A percentile compares a stretch with the other conserved stretches of the same genome.
These are phyloP conservation scores for Secale cereale DNA, from an alignment of 176 grass and related monocot genomes.

Conservation along the genomic window DNA sequence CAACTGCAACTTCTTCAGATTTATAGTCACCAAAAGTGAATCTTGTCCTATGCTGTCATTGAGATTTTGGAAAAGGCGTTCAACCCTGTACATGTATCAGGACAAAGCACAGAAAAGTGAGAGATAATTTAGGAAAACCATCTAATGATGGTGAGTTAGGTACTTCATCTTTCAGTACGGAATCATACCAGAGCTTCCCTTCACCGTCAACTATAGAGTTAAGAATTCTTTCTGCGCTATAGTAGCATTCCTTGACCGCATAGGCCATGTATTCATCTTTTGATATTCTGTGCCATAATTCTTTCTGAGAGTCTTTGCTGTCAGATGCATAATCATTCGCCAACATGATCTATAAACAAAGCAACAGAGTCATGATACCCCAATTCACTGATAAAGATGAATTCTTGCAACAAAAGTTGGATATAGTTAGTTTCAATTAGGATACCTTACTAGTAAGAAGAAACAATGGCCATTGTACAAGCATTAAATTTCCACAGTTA, in stretches of 20 bases:
- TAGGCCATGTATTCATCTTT: conserved; percentile 98
- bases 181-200: conserved; percentile 82
- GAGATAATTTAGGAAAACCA: conserved; percentile 11
- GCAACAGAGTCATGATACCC: conserved; percentile 25
- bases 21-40: conserved; percentile 83
- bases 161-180: conserved; percentile 12
- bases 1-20: conserved; percentile 74
- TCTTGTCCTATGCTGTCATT: conserved; percentile 53
- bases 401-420: conserved; percentile 1
- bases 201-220: conserved; percentile 76
- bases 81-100: conserved; percentile 67
- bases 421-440: conserved; percentile 21
- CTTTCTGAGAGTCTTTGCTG: conserved; percentile 69
- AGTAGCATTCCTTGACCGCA: conserved; percentile 91
- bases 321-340: conserved; percentile 83
- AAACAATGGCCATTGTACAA: conserved; percentile 98
- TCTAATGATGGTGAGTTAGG: conserved; percentile 2
- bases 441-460: conserved; percentile 92
- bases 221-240: conserved; percentile 79
- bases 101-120: conserved; percentile 6
- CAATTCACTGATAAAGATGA: conserved; percentile 14
- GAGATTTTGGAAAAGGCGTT: conserved; percentile 69
- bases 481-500: conserved; percentile 68
- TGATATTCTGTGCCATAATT: conserved; percentile 82
- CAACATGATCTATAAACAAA: conserved; percentile 76